These are phyloP conservation scores for Hypericum perforatum DNA, from an alignment of 345 rosid species.

Conservation along the genomic window DNA sequence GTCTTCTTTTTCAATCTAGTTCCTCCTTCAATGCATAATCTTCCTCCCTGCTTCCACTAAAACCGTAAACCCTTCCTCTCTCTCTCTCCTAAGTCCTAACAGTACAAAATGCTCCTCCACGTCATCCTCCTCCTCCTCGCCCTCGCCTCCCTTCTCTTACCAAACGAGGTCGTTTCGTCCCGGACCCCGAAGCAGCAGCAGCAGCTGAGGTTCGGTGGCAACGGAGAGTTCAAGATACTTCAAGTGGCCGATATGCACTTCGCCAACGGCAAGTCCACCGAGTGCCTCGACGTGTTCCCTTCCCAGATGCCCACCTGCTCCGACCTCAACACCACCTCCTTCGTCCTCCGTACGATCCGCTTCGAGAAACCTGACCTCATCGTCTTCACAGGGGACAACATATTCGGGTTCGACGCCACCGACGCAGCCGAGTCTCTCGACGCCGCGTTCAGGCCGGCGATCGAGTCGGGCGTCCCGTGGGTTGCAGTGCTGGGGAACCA, in stretches of 20 bases:
- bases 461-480: slow-evolving; percentile 74
- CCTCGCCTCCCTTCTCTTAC: too few species aligned
- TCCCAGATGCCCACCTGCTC: slow-evolving; percentile 35
- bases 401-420: slow-evolving; percentile 45
- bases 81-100: too few species aligned
- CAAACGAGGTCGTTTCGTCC: too few species aligned
- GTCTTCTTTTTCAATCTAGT: too few species aligned
- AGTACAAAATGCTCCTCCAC: too few species aligned
- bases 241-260: slow-evolving; percentile 95
- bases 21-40: too few species aligned
- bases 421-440: slow-evolving; percentile 59
- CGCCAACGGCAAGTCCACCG: slow-evolving; percentile 52
- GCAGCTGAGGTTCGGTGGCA: slow-evolving; percentile 36
- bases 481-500: slow-evolving; percentile 84
- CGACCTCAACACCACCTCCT: slow-evolving; percentile 81
- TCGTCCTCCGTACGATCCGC: slow-evolving; percentile 51
- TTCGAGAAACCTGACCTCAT: slow-evolving; percentile 79
- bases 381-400: slow-evolving; percentile 88
- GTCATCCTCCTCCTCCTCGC: too few species aligned
- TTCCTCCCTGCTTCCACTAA: too few species aligned
- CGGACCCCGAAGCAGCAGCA: too few species aligned
- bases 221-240: slow-evolving; percentile 71
- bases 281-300: slow-evolving; percentile 43
- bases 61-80: too few species aligned
- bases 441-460: slow-evolving; percentile 70